Evolutionary conservation across 73 alveolate species (phyloP).

Genomic region (Tetrahymena malaccensis): DNA sequence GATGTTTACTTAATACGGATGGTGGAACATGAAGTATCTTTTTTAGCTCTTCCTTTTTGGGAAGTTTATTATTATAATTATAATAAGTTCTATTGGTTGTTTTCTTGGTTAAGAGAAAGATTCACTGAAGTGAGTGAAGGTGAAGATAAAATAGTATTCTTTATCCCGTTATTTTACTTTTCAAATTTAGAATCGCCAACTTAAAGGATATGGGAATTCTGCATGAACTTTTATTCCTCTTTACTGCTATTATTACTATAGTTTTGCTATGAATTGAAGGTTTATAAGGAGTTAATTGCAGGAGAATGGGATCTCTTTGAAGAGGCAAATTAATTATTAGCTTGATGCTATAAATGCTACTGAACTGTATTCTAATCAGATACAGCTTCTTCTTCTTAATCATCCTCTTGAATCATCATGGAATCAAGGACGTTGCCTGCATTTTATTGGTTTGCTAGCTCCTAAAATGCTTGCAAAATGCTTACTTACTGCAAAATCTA

Average conservation of each 20-base stretch:
- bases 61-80: background rate
- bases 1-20: background rate
- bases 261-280: background rate
- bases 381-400: background rate
- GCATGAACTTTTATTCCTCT: background rate
- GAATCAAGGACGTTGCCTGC: background rate
- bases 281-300: background rate
- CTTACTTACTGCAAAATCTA: background rate
- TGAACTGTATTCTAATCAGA: background rate
- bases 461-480: background rate
- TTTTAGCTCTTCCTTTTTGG: background rate
- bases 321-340: background rate
- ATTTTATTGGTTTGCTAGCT: background rate
- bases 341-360: background rate
- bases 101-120: background rate
- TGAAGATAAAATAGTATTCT: background rate
- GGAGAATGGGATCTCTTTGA: background rate
- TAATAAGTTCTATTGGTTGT: background rate
- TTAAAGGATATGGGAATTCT: background rate
- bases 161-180: background rate
- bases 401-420: background rate
- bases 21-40: background rate
- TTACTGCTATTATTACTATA: background rate
- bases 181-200: background rate
- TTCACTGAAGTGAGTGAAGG: background rate